A percentile compares a stretch with the other conserved stretches of the same genome.
phyloP scores from a whole-genome alignment of 169 alveolate species.

The Plasmodium coatneyi region DNA sequence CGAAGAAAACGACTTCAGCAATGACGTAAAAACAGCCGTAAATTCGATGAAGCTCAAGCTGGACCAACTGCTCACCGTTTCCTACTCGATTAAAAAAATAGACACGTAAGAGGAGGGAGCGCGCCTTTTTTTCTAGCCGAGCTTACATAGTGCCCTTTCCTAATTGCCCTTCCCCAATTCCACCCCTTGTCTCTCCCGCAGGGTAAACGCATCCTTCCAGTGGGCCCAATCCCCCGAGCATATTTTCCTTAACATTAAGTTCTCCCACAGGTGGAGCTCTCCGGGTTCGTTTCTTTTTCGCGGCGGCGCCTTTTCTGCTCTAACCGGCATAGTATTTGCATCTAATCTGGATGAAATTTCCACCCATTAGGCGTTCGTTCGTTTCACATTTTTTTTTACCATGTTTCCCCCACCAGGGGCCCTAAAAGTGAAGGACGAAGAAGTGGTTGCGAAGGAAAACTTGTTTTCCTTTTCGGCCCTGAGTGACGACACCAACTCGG shows the following conservation, averaged over 20 bases:
- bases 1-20: slow-evolving; percentile 62
- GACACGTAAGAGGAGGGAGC: slow-evolving; percentile 36
- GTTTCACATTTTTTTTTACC: not conserved
- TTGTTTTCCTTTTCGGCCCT: slow-evolving; percentile 84
- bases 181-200: slow-evolving; percentile 6
- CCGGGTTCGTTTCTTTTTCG: slow-evolving; percentile 87
- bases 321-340: not conserved
- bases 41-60: slow-evolving; percentile 42
- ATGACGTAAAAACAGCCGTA: slow-evolving; percentile 23
- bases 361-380: not conserved
- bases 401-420: slow-evolving; percentile 83
- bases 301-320: not conserved
- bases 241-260: slow-evolving; percentile 91
- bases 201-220: slow-evolving; percentile 95
- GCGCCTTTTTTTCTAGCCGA: not conserved
- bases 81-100: slow-evolving; percentile 60
- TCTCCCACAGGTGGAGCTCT: slow-evolving; percentile 95
- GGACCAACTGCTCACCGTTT: slow-evolving; percentile 50
- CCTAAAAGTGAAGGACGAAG: slow-evolving; percentile 85
- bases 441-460: slow-evolving; percentile 78
- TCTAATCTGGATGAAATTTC: not conserved
- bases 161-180: not conserved
- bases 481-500: slow-evolving; percentile 88
- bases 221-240: slow-evolving; percentile 96
- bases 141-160: not conserved